Percentiles rank a stretch among this genome's conserved stretches.
Conservation (phyloP, 2,329 filamentous ascomycete genomes). For the Podosphaera xanthii region DNA sequence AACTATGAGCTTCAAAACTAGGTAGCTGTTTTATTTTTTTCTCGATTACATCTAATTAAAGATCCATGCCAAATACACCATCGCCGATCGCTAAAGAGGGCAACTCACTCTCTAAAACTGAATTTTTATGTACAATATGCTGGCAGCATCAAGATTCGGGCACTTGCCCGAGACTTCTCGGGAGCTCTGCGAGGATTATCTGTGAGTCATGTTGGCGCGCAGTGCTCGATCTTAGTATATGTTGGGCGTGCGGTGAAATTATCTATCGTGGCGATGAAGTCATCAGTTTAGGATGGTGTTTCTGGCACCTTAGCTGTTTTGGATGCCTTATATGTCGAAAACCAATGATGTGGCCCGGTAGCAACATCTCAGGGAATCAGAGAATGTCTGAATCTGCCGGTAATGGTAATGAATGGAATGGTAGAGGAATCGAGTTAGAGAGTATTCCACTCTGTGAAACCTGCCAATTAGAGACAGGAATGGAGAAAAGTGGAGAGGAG, state of each 20-base stretch:
- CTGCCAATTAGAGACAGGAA: constrained; percentile 21
- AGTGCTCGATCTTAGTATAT: constrained; percentile 30
- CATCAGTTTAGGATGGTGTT: constrained; percentile 36
- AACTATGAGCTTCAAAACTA: no score
- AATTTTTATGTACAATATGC: constrained; percentile 34
- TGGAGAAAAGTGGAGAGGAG: constrained; percentile 16
- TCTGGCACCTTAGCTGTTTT: constrained; percentile 34
- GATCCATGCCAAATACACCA: no score
- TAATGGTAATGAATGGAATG: constrained; percentile 4
- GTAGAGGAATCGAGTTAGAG: constrained; percentile 20
- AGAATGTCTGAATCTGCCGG: background rate
- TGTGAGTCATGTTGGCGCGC: constrained; percentile 25
- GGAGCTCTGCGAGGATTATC: constrained; percentile 24
- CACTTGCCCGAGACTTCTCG: constrained; percentile 20
- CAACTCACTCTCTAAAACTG: background rate
- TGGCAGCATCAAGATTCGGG: constrained; percentile 20
- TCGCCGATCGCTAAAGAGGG: no score
- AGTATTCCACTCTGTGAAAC: constrained; percentile 26
- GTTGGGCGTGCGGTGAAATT: constrained; percentile 33
- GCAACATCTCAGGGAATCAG: background rate
- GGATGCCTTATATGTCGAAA: constrained; percentile 30
- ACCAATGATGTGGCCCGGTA: constrained; percentile 15
- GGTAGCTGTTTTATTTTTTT: no score
- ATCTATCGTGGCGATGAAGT: constrained; percentile 29
- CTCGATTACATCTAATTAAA: no score